Evolutionary conservation across 371 early-diverging fungal species (phyloP), one percentile per base, ranked within the genome.

Genomic region (Syncephalastrum monosporum): DNA sequence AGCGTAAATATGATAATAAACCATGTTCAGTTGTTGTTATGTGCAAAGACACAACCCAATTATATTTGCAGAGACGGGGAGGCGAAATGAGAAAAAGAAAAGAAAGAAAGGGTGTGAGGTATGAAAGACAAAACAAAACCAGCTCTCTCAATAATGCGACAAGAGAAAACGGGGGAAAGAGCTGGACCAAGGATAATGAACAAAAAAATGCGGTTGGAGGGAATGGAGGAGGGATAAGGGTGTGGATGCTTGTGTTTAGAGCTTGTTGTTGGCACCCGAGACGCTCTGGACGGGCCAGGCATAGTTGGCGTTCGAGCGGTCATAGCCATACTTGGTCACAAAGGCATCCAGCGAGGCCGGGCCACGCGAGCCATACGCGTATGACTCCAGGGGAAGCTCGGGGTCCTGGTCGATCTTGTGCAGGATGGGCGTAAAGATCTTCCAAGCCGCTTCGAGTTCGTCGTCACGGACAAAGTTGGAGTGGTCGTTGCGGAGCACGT

Each of bases 401-500:
- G 63, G 63, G 12, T 68, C 57, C 16, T 64, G 51, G 59, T 97
- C 95, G 64, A 97, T 92, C 61, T 86, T 65, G 75, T 96, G 91
- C 60, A 97, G 75, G 45, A 96, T 76, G 0, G 97, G 97, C 0
- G 97, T 97, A 67, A 97, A 96, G 54, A 97, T 94, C 64, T 87
- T 89, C 97, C 97, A 97, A 5, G 97, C 95, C 38, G 89, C 94
- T 47, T 94, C 94, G 33, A 97, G 75, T 72, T 97, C 97, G 71
- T 97, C 97, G 66, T 89, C 88, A 45, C 97, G 87, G 47, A 97
- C 96, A 86, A 97, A 96, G 82, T 97, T 96, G 64, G 92, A 87
- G 69, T 94, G 93, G 63, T 97, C 97, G 21, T 91, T 93, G 44
- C 86, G 84, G 25, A 97, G 70, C 3, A 88, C 88, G 61, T 97